These are phyloP conservation scores for Phytophthora pseudosyringae DNA, from an alignment of 352 stramenopile species.

Conservation along the genomic window DNA sequence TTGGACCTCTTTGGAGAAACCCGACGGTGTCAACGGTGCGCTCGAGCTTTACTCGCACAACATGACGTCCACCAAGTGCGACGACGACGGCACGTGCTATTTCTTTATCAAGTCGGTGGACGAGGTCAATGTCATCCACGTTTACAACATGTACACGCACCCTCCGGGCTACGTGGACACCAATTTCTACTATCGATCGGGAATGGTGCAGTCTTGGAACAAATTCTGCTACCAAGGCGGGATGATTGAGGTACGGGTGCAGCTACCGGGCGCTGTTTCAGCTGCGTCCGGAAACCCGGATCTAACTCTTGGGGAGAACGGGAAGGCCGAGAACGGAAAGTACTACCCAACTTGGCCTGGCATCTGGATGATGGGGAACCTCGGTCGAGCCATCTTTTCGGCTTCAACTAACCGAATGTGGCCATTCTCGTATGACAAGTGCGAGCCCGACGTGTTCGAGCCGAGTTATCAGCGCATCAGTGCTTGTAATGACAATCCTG, in stretches of 20 bases:
- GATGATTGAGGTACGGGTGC: slow-evolving; percentile 88
- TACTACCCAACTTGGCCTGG: slow-evolving; percentile 88
- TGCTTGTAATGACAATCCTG: slow-evolving; percentile 88
- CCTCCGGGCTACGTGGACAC: slow-evolving; percentile 49
- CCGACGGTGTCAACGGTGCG: slow-evolving; percentile 90
- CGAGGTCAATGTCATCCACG: slow-evolving; percentile 40
- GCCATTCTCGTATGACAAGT: slow-evolving; percentile 94
- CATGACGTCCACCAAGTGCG: slow-evolving; percentile 61
- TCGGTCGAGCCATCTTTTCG: slow-evolving; percentile 93
- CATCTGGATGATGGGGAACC: slow-evolving; percentile 94
- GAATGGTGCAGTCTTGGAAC: slow-evolving; percentile 94
- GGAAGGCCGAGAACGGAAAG: slow-evolving; percentile 55
- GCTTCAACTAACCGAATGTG: slow-evolving; percentile 91
- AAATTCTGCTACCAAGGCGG: slow-evolving; percentile 96
- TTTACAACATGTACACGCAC: slow-evolving; percentile 64
- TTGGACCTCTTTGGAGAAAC: slow-evolving; percentile 95
- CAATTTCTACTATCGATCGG: slow-evolving; percentile 60
- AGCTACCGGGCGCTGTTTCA: slow-evolving; percentile 85
- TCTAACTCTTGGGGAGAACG: slow-evolving; percentile 29
- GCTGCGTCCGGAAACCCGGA: slow-evolving; percentile 52
- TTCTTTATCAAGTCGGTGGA: slow-evolving; percentile 50
- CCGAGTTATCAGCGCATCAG: slow-evolving; percentile 55
- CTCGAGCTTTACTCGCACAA: slow-evolving; percentile 93
- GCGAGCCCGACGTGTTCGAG: slow-evolving; percentile 60
- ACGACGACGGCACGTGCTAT: slow-evolving; percentile 49